Evolutionary conservation across 2,329 filamentous ascomycete genomes (phyloP), one percentile per base, ranked within the genome.

Genomic region (Bipolaris gigantea): DNA sequence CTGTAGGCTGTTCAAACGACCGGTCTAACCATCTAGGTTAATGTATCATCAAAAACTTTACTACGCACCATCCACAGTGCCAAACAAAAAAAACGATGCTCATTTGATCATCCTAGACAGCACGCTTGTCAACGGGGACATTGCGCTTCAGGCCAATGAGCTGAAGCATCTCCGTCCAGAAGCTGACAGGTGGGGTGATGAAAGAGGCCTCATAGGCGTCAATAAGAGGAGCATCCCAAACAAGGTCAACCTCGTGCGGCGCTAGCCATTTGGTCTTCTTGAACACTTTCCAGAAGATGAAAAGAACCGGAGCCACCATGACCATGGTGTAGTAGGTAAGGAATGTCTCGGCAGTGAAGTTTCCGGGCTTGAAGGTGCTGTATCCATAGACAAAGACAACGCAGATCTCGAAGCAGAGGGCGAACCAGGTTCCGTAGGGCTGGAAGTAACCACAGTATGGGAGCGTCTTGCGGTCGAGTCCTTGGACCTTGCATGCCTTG

Each of bases 271-370:
- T 79, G 1, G 86, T 89, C 52, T 76, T 77, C 75, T 85, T 84
- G 68, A 85, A 18, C 1, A 89, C 7, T 74, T 89, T 90, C 84
- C 85, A 90, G 62, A 77, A 77, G 18, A 80, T 48, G 66, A 81
- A 88, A 25, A 85, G 73, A 33, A 83, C 66, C 16, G 72, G 73
- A 18, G 80, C 79, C 21, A 86, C 72, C n/a, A 61, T 59, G 13
- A 85, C 60, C 60, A 84, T 74, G 32, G 83, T 80, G 60, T 84
- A 85, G 55, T 80, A 81, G 46, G 82, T 77, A 27, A 85, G 79
- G 60, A 84, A 84, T 8, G 73, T 75, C 1, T 77, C 77, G 0
- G 77, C 74, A 30, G 76, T 76, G 59, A 81, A 84, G 42, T 54
- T 57, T 13, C 72, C 72, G 0, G 80, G 80, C 38, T 75, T 75